Conservation (phyloP, 495 filamentous ascomycete genomes). For the Pseudomonodictys pantanalensis region DNA sequence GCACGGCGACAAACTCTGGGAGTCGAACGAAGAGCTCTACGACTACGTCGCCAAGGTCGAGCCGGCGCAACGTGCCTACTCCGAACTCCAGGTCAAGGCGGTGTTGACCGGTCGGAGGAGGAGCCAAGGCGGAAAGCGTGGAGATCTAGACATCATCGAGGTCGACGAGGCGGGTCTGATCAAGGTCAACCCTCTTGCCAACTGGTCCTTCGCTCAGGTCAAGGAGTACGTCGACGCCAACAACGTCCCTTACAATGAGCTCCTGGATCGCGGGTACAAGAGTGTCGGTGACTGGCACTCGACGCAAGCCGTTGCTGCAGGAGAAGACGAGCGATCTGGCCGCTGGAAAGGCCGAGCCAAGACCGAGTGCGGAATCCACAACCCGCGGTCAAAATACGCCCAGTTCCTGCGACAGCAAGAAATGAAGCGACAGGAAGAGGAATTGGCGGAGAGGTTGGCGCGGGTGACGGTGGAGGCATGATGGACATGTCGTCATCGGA, state of each 20-base stretch:
- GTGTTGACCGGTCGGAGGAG: constrained; percentile 91
- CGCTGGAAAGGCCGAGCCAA: constrained; percentile 94
- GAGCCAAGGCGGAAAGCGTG: constrained; percentile 91
- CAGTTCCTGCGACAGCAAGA: constrained; percentile 75
- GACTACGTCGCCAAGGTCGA: constrained; percentile 98
- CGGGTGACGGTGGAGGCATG: constrained; percentile 31
- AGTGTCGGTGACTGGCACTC: constrained; percentile 97
- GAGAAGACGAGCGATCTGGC: constrained; percentile 94
- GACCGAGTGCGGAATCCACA: constrained; percentile 98
- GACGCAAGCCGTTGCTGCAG: constrained; percentile 79
- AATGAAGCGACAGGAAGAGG: constrained; percentile 66
- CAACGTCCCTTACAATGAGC: constrained; percentile 87
- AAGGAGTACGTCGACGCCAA: constrained; percentile 79
- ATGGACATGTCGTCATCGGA: constrained; percentile 25
- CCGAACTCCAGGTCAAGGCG: constrained; percentile 82
- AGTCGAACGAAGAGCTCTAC: constrained; percentile 81
- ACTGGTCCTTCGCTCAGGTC: constrained; percentile 91
- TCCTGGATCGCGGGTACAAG: constrained; percentile 92
- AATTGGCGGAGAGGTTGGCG: constrained; percentile 41
- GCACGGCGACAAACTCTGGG: constrained; percentile 83
- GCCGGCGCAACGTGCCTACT: constrained; percentile 88
- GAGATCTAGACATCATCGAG: constrained; percentile 83
- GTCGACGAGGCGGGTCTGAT: constrained; percentile 87
- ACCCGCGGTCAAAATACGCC: constrained; percentile 88
- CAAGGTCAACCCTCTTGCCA: constrained; percentile 98